Conservation (phyloP, 140 eudicot genomes). For the Anethum foeniculum region DNA sequence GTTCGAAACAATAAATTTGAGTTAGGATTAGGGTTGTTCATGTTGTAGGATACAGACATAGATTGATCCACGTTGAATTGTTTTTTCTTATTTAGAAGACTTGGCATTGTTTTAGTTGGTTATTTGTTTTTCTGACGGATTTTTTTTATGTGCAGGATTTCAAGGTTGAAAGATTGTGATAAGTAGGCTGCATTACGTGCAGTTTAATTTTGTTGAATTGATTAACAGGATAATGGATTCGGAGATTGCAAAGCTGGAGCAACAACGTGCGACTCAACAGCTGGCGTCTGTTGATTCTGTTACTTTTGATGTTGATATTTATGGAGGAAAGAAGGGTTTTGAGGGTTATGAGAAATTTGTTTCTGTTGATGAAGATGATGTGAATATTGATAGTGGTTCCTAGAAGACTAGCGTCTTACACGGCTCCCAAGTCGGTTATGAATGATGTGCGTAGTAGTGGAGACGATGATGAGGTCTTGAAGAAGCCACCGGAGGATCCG, state of each 20-base stretch:
- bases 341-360: conserved; percentile 65
- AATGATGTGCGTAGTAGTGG: conserved; percentile 45
- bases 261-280: conserved; percentile 20
- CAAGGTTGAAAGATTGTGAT: not conserved
- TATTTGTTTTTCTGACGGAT: not conserved
- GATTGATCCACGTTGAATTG: no score
- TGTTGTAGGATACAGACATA: no score
- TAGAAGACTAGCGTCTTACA: conserved; percentile 62
- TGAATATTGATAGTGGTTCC: conserved; percentile 46
- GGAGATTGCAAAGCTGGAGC: conserved; percentile 84
- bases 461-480: no score
- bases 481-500: no score
- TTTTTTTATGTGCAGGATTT: not conserved
- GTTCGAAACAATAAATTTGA: not conserved
- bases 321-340: conserved; percentile 38
- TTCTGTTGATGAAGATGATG: conserved; percentile 77
- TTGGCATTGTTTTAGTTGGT: not conserved
- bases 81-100: not conserved
- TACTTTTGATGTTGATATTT: conserved; percentile 65
- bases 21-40: no score
- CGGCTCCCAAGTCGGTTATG: conserved; percentile 67
- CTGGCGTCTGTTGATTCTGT: conserved; percentile 43
- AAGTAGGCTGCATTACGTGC: not conserved
- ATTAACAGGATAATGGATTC: conserved; percentile 16
- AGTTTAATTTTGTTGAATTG: no score